A percentile compares a stretch with the other conserved stretches of the same genome.
Conservation (phyloP, 768 basidiomycete species). For the Pleurotus djamor region DNA sequence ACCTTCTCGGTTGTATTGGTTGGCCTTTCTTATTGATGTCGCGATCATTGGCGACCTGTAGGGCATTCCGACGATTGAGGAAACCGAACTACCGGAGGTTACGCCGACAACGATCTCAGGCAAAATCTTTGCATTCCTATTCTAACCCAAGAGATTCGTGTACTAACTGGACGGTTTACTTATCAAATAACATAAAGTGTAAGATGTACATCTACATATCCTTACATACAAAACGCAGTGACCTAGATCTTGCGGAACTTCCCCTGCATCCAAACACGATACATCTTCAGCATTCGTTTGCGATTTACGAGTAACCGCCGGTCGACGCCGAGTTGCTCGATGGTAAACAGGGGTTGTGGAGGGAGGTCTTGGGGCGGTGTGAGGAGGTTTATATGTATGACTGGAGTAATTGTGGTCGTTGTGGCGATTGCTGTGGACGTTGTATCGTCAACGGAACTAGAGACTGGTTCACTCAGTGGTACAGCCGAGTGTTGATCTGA, state of each 20-base stretch:
- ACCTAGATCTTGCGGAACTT: conserved; percentile 62
- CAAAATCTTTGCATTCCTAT: conserved; percentile 47
- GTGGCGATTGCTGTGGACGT: background rate
- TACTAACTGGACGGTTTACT: background rate
- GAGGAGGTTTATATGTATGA: conserved; percentile 38
- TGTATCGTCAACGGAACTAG: no score
- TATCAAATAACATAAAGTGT: background rate
- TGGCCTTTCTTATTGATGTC: background rate
- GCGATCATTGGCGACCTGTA: conserved; percentile 15
- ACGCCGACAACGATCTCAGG: conserved; percentile 49
- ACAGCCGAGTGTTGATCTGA: no score
- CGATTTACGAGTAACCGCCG: conserved; percentile 89
- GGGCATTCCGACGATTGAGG: conserved; percentile 69
- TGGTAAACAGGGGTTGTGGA: conserved; percentile 66
- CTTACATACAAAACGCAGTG: background rate
- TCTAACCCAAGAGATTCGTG: conserved; percentile 30
- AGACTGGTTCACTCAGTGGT: no score
- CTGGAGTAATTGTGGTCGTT: conserved; percentile 1
- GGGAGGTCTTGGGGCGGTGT: conserved; percentile 26
- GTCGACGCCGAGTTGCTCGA: conserved; percentile 88
- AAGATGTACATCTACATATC: background rate
- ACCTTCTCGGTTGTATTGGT: background rate
- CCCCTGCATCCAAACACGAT: conserved; percentile 92
- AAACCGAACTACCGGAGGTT: conserved; percentile 56
- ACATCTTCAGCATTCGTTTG: conserved; percentile 96